Percentiles rank a stretch among this genome's conserved stretches.
These are phyloP conservation scores for Cryptosporidium meleagridis DNA, from an alignment of 169 alveolate species.

Conservation along the genomic window DNA sequence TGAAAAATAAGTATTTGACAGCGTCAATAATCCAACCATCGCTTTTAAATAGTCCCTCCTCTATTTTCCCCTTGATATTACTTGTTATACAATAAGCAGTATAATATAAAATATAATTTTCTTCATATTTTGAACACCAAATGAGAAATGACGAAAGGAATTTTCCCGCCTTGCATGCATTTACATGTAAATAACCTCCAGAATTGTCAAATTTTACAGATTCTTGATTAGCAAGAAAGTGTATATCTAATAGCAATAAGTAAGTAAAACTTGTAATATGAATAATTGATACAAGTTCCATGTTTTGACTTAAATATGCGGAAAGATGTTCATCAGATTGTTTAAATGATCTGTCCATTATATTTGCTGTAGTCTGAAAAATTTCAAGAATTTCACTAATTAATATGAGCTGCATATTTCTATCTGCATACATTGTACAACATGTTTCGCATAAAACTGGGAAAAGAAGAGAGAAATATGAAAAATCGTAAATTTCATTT, in stretches of 20 bases:
- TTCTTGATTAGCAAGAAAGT: slow-evolving; percentile 5
- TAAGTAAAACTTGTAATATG: slow-evolving; percentile 57
- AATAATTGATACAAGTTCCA: slow-evolving; percentile 15
- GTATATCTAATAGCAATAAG: slow-evolving; percentile 39
- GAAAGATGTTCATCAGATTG: slow-evolving; percentile 2
- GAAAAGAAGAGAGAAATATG: slow-evolving; percentile 41
- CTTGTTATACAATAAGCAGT: slow-evolving; percentile 52
- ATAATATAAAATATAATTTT: slow-evolving; percentile 24
- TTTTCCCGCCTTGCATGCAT: slow-evolving; percentile 17
- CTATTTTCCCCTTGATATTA: background rate
- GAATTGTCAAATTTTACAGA: background rate
- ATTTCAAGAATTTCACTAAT: slow-evolving; percentile 21
- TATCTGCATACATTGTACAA: slow-evolving; percentile 42
- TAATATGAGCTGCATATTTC: background rate
- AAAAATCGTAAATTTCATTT: background rate
- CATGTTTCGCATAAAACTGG: slow-evolving; percentile 66
- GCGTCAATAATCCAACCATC: slow-evolving; percentile 39
- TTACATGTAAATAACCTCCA: background rate
- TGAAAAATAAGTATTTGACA: slow-evolving; percentile 24
- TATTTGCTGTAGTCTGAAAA: slow-evolving; percentile 10
- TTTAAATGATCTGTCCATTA: background rate
- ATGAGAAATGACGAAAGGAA: slow-evolving; percentile 22
- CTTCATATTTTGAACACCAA: slow-evolving; percentile 59
- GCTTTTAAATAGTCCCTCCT: background rate
- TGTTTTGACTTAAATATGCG: background rate